These are phyloP conservation scores for Aureobasidium sp. DNA, from an alignment of 2,329 filamentous ascomycete species.

Conservation along the genomic window DNA sequence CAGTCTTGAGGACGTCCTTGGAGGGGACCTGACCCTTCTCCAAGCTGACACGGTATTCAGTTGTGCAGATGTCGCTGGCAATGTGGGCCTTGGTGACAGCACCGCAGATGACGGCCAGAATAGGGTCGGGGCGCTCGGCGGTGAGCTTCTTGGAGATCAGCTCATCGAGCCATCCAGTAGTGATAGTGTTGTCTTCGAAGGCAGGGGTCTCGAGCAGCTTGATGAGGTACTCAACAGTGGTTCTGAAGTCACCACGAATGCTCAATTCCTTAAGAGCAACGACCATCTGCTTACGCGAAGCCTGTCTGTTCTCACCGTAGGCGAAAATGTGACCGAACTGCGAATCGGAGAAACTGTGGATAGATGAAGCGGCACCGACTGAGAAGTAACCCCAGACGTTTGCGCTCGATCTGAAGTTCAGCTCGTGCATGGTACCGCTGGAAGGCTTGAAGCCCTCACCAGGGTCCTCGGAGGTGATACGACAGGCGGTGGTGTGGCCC, in stretches of 20 bases:
- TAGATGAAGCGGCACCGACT: slow-evolving; percentile 89
- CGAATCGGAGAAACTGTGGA: slow-evolving; percentile 98
- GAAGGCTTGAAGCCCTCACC: slow-evolving; percentile 99
- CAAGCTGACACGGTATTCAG: slow-evolving; percentile 77
- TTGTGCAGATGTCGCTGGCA: slow-evolving; percentile 81
- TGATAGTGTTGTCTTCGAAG: slow-evolving; percentile 98
- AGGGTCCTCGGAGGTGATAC: slow-evolving; percentile 97
- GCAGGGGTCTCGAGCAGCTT: slow-evolving; percentile 97
- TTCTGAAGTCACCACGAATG: slow-evolving; percentile 98
- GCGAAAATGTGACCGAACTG: slow-evolving; percentile 99
- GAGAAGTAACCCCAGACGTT: slow-evolving; percentile 99
- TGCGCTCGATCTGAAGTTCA: slow-evolving; percentile 97
- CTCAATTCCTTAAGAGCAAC: slow-evolving; percentile 96
- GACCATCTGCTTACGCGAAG: slow-evolving; percentile 98
- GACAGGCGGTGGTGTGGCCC: slow-evolving; percentile 95
- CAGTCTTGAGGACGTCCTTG: slow-evolving; percentile 94
- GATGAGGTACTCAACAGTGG: slow-evolving; percentile 97
- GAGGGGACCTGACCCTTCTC: slow-evolving; percentile 97
- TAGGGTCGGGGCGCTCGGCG: slow-evolving; percentile 87
- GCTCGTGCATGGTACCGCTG: slow-evolving; percentile 95
- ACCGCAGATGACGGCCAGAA: slow-evolving; percentile 90
- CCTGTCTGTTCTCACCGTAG: slow-evolving; percentile 93
- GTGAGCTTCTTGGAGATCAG: slow-evolving; percentile 97
- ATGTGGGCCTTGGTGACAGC: slow-evolving; percentile 92
- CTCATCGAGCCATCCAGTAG: slow-evolving; percentile 97